Conservation (phyloP, 768 basidiomycete genomes). For the Boletus reticuloceps region DNA sequence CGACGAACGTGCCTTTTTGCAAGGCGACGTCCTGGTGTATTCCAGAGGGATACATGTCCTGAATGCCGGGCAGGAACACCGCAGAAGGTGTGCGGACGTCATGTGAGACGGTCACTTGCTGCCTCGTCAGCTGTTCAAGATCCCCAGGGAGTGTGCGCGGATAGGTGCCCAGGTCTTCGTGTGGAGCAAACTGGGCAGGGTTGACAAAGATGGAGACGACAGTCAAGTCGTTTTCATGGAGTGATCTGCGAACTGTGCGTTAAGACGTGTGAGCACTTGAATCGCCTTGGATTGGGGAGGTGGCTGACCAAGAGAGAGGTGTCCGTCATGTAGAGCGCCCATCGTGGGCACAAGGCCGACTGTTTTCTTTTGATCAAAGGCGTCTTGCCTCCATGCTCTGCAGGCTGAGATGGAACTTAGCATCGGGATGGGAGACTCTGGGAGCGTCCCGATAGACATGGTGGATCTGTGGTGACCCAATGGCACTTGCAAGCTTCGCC, state of each 20-base stretch:
- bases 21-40: conserved; percentile 70
- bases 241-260: conserved; percentile 66
- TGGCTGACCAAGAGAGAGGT: conserved; percentile 79
- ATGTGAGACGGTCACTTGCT: conserved; percentile 30
- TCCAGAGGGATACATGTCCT: conserved; percentile 92
- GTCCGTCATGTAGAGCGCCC: conserved; percentile 95
- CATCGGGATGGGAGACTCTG: conserved; percentile 39
- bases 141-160: conserved; percentile 84
- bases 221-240: conserved; percentile 78
- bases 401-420: conserved; percentile 61
- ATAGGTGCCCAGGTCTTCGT: conserved; percentile 90
- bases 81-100: conserved; percentile 50
- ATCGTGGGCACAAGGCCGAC: conserved; percentile 98
- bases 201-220: conserved; percentile 97
- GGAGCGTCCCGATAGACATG: conserved; percentile 24
- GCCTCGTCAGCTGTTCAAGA: conserved; percentile 54
- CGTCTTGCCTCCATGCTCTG: conserved; percentile 71
- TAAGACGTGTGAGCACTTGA: background rate
- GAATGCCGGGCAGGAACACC: conserved; percentile 75
- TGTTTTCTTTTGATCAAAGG: conserved; percentile 53
- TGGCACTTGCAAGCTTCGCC: background rate
- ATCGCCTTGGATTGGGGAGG: conserved; percentile 14
- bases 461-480: background rate
- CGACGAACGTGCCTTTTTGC: conserved; percentile 88
- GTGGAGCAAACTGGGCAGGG: conserved; percentile 94